Conservation (phyloP, 495 filamentous ascomycete genomes). For the Podospora fimiseda region DNA sequence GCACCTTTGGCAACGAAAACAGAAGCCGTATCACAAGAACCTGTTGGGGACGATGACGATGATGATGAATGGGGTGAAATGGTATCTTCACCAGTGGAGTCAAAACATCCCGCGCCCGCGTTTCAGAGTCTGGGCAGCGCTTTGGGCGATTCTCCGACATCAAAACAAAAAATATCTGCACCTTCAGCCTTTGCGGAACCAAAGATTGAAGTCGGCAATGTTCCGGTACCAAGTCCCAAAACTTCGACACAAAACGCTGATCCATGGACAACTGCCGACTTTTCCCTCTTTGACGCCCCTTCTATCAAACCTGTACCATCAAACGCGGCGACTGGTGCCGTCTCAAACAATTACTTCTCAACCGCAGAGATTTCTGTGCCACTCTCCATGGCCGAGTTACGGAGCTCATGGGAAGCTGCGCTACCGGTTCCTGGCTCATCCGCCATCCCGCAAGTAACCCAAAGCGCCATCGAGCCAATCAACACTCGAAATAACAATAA, state of each 20-base stretch:
- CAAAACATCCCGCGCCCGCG: slow-evolving; percentile 8
- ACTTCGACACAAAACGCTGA: slow-evolving; percentile 4
- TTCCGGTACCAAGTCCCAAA: background rate
- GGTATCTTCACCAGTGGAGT: slow-evolving; percentile 40
- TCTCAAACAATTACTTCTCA: too few species aligned
- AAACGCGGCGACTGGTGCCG: too few species aligned
- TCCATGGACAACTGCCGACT: slow-evolving; percentile 32
- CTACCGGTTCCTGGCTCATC: too few species aligned
- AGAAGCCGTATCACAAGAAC: slow-evolving; percentile 32
- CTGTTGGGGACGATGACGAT: slow-evolving; percentile 33
- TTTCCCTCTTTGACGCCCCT: slow-evolving; percentile 33
- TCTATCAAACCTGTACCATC: too few species aligned
- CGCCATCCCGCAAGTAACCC: too few species aligned
- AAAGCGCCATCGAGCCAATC: background rate
- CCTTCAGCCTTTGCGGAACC: background rate
- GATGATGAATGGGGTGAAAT: slow-evolving; percentile 53
- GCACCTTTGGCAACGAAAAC: background rate
- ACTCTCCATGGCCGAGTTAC: too few species aligned
- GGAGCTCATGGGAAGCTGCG: too few species aligned
- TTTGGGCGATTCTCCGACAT: slow-evolving; percentile 3
- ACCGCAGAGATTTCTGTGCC: too few species aligned
- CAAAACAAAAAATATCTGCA: background rate
- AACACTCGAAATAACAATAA: background rate
- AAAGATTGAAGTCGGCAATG: background rate
- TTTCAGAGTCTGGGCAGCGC: slow-evolving; percentile 9